These are phyloP conservation scores for Bertia moriformis DNA, from an alignment of 2,329 filamentous ascomycete genomes.

Conservation along the genomic window DNA sequence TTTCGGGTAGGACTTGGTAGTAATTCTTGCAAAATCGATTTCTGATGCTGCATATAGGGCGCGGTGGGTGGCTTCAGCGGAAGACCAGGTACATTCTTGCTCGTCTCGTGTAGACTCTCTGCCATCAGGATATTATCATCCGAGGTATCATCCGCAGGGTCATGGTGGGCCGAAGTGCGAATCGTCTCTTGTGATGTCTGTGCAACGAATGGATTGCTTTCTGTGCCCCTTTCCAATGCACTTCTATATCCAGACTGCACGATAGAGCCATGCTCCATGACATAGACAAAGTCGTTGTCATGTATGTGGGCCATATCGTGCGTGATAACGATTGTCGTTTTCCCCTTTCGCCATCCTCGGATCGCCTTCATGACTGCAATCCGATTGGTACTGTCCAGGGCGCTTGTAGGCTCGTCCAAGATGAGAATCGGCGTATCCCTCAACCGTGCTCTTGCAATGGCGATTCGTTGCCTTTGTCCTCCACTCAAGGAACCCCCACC, in stretches of 20 bases:
- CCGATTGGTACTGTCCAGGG: constrained; percentile 62
- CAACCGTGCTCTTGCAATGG: constrained; percentile 64
- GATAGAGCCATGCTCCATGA: constrained; percentile 57
- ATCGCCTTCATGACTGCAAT: constrained; percentile 60
- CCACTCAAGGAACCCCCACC: constrained; percentile 65
- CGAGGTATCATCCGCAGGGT: too few relatives aligned
- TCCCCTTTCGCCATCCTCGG: constrained; percentile 60
- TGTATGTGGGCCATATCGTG: constrained; percentile 71
- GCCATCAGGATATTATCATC: too few relatives aligned
- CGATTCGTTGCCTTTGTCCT: constrained; percentile 70
- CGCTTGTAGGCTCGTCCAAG: constrained; percentile 78
- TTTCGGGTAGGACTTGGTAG: too few relatives aligned
- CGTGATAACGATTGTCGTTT: constrained; percentile 86
- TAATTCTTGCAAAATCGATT: too few relatives aligned
- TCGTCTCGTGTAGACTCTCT: too few relatives aligned
- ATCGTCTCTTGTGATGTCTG: constrained; percentile 27
- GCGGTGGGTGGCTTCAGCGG: too few relatives aligned
- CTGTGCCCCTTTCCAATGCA: constrained; percentile 46
- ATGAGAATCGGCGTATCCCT: constrained; percentile 69
- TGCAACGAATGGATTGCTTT: constrained; percentile 22
- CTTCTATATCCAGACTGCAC: too few relatives aligned
- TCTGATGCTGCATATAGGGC: too few relatives aligned
- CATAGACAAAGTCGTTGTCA: constrained; percentile 62
- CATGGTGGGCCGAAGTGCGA: too few relatives aligned
- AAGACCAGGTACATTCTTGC: too few relatives aligned